Evolutionary conservation across 2,329 filamentous ascomycete species (phyloP), one percentile per base, ranked within the genome.

Genomic region (Aspergillus transmontanensis): DNA sequence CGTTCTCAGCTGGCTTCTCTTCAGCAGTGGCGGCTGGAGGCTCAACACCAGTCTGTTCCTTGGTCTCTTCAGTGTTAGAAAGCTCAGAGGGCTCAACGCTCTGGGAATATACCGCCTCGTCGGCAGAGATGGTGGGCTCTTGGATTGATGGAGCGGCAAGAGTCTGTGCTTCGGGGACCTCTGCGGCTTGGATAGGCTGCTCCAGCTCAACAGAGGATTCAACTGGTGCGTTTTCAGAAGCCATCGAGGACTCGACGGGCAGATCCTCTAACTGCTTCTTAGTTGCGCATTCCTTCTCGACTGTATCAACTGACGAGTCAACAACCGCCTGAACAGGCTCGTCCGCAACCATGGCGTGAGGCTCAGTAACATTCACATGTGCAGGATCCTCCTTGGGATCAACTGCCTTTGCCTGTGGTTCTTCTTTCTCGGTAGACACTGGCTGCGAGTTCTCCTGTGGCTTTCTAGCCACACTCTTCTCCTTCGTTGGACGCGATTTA

Each of bases 401-500:
- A 34, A 32, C 48, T 32, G 55, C 26, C 53, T 62, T 55, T 26
- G 61, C 46, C 16, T 43, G 48, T 14, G 46, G 28, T 19, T 64
- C 39, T 21, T 63, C 55, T 45, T 59, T 59, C 14, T 58, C 14
- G 1, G 54, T 51, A 11, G 50, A 19, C 16, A 48, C 50, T 21
- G 57, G 51, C 14, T 57, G 46, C 19, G 45, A 39, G 54, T 67
- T 59, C 28, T 65, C 53, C 41, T 64, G 23, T 36, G 61, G 48
- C 53, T 66, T 63, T 11, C 43, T 50, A 11, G 59, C 6, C 12
- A 34, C 55, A n/a, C 46, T 60, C 28, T 71, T 73, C 36, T 71
- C 69, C 51, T 64, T 72, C n/a, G 71, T 66, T 2, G 68, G 67
- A 16, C 64, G 61, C 9, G 62, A 30, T 16, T 61, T 45, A n/a